Evolutionary conservation across 345 rosid genomes (phyloP).

Genomic region (Populus ilicifolia): DNA sequence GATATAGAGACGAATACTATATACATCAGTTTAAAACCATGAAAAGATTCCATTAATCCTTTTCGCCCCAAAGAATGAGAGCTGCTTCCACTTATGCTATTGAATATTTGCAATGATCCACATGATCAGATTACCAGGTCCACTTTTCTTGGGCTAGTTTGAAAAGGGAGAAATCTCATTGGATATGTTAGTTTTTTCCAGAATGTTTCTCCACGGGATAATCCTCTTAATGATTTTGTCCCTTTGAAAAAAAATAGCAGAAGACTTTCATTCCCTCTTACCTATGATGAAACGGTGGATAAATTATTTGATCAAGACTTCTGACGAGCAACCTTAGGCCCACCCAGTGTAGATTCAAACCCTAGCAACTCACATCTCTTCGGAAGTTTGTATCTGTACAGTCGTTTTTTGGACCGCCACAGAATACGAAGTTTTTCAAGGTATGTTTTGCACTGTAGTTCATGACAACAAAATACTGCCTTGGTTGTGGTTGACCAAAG

Average conservation of each 20-base stretch:
- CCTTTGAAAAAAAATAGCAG: background rate
- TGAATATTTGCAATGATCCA: background rate
- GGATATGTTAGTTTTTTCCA: background rate
- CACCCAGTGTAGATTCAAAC: background rate
- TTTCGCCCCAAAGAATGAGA: background rate
- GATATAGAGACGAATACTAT: background rate
- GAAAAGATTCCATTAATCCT: background rate
- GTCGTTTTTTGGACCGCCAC: background rate
- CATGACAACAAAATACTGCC: background rate
- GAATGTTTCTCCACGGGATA: background rate
- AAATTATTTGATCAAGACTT: background rate
- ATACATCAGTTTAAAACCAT: background rate
- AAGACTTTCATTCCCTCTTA: background rate
- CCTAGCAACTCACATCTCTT: background rate
- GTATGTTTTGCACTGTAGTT: background rate
- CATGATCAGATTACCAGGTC: background rate
- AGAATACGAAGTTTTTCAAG: background rate
- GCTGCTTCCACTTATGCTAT: background rate
- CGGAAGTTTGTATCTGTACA: background rate
- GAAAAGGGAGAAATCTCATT: background rate
- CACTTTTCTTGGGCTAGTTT: background rate
- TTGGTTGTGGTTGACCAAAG: too few species aligned
- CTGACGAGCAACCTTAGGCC: slow-evolving; percentile 8
- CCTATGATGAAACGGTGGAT: background rate
- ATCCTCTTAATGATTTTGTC: background rate